Conservation (phyloP, 2,329 filamentous ascomycete genomes). For the Alternaria ventricosa region DNA sequence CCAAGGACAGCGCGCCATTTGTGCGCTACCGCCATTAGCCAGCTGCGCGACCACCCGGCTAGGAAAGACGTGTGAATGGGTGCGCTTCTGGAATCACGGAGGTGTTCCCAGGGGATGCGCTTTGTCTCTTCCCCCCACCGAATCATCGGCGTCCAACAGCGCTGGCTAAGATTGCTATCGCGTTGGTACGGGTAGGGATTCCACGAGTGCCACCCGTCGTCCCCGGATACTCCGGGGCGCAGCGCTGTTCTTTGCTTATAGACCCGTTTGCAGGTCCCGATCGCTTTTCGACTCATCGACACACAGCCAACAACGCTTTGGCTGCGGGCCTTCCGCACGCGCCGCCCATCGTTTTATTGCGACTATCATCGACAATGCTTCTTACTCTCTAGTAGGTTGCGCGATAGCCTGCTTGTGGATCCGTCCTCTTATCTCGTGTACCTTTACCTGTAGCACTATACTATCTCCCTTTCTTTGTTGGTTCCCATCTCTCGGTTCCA, state of each 20-base stretch:
- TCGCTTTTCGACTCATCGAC: conserved; percentile 14
- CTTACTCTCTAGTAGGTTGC: conserved; percentile 13
- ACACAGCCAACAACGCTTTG: conserved; percentile 14
- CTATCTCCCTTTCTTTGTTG: conserved; percentile 15
- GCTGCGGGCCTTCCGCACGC: conserved; percentile 23
- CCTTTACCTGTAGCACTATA: conserved; percentile 21
- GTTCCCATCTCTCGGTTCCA: conserved; percentile 6
- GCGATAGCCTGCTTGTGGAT: conserved; percentile 9
- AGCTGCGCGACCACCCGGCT: conserved; percentile 16
- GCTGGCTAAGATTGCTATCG: conserved; percentile 16
- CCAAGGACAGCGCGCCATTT: conserved; percentile 8
- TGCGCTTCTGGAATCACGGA: conserved; percentile 10
- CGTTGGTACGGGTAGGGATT: conserved; percentile 2
- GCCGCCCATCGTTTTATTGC: conserved; percentile 9
- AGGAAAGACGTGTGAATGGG: conserved; percentile 25
- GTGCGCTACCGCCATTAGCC: conserved; percentile 10
- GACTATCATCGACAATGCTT: conserved; percentile 19
- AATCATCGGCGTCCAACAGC: conserved; percentile 17
- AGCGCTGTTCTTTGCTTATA: conserved; percentile 21
- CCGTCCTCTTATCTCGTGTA: conserved; percentile 20
- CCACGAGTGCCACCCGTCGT: conserved; percentile 22
- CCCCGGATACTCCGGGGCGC: conserved; percentile 12
- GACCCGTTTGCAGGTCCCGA: conserved; percentile 18
- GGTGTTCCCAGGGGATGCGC: conserved; percentile 2
- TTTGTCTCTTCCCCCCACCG: conserved; percentile 17